phyloP scores from a whole-genome alignment of 139 green algal species.

The Chlamydomonas applanata region DNA sequence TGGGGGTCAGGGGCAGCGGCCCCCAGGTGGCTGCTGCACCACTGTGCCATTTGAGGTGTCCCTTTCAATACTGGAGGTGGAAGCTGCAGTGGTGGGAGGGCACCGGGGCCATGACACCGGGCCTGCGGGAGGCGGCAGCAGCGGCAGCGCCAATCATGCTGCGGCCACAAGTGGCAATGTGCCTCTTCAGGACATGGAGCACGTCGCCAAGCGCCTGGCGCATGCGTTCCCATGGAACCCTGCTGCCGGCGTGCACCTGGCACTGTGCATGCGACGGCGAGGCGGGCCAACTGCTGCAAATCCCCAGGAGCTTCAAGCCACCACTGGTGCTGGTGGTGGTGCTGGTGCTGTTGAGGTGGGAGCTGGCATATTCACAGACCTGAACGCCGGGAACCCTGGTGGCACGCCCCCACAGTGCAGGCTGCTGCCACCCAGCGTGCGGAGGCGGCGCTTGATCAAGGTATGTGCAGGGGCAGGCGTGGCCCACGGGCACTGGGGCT shows the following conservation, averaged over 20 bases:
- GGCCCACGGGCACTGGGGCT: too few relatives aligned
- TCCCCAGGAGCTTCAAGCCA: background rate
- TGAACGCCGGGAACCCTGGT: constrained; percentile 2
- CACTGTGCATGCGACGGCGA: constrained; percentile 38
- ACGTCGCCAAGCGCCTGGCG: constrained; percentile 30
- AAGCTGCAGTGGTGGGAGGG: constrained; percentile 30
- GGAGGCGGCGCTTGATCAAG: constrained; percentile 19
- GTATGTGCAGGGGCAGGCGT: background rate
- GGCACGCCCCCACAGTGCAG: background rate
- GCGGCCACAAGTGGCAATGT: constrained; percentile 15
- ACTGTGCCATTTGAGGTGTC: constrained; percentile 70
- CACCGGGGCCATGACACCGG: background rate
- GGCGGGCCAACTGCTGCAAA: constrained; percentile 8
- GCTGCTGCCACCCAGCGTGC: background rate
- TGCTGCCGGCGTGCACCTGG: constrained; percentile 39
- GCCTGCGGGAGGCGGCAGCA: background rate
- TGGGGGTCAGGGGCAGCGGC: background rate
- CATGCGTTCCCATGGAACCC: constrained; percentile 48
- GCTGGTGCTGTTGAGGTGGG: constrained; percentile 12
- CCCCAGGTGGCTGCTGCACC: constrained; percentile 49
- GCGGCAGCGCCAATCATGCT: background rate
- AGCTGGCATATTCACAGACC: constrained; percentile 5
- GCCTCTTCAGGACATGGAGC: constrained; percentile 21
- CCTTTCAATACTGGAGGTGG: constrained; percentile 67
- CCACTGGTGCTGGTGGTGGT: too few relatives aligned